Evolutionary conservation across 768 basidiomycete genomes (phyloP).

Genomic region (Podaxis carcinomalis): DNA sequence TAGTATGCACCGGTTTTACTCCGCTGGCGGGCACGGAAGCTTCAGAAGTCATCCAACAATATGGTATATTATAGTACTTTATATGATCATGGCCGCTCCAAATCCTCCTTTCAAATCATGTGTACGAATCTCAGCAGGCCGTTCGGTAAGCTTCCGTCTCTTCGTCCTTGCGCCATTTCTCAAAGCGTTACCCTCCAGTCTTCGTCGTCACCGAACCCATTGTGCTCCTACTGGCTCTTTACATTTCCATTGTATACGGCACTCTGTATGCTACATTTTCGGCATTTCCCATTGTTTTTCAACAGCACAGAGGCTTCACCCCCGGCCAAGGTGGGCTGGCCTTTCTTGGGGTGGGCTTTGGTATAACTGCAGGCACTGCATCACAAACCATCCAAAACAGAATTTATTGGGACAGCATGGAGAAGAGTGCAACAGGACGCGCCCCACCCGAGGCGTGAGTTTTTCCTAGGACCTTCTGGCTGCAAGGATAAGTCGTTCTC

Average conservation of each 20-base stretch:
- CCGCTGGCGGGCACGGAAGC: slow-evolving; percentile 42
- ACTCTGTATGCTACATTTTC: slow-evolving; percentile 64
- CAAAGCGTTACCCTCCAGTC: slow-evolving; percentile 25
- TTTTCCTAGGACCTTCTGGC: background rate
- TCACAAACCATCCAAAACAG: slow-evolving; percentile 52
- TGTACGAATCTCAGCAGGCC: slow-evolving; percentile 50
- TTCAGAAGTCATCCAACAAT: slow-evolving; percentile 36
- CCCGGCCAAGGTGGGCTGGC: slow-evolving; percentile 55
- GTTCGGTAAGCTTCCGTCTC: slow-evolving; percentile 35
- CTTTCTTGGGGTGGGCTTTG: slow-evolving; percentile 61
- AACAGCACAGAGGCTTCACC: slow-evolving; percentile 46
- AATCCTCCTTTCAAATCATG: slow-evolving; percentile 38
- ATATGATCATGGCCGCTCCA: slow-evolving; percentile 41
- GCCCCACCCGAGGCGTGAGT: slow-evolving; percentile 61
- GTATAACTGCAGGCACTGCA: slow-evolving; percentile 45
- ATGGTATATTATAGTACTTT: slow-evolving; percentile 42
- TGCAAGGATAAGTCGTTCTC: background rate
- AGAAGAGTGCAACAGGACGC: slow-evolving; percentile 39
- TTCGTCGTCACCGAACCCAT: slow-evolving; percentile 64
- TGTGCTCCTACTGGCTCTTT: slow-evolving; percentile 52
- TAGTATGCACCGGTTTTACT: slow-evolving; percentile 62
- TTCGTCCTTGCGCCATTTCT: background rate
- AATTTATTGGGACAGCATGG: slow-evolving; percentile 48
- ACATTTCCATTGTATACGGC: slow-evolving; percentile 58
- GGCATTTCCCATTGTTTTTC: slow-evolving; percentile 57